phyloP scores from a whole-genome alignment of 768 basidiomycete genomes.

The Piloderma croceum region DNA sequence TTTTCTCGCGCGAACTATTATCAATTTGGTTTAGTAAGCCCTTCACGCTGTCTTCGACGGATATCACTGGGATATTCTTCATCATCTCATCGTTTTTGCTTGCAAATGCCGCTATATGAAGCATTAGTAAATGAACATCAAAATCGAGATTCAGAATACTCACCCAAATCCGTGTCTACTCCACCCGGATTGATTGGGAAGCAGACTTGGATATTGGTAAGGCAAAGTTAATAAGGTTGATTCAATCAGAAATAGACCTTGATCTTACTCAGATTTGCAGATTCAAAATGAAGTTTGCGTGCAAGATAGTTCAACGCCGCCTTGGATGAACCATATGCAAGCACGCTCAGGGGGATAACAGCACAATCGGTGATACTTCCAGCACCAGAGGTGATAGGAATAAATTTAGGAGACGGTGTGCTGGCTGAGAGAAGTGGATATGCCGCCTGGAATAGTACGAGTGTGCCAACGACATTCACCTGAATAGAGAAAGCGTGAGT shows the following conservation, averaged over 20 bases:
- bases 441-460: constrained; percentile 6
- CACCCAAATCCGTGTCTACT: constrained; percentile 2
- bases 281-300: neutral
- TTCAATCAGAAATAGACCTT: neutral
- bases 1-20: no score
- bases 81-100: no score
- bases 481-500: neutral
- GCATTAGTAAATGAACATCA: no score
- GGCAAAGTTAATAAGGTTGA: neutral
- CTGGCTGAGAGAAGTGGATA: constrained; percentile 1
- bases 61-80: no score
- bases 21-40: no score
- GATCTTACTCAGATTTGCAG: neutral
- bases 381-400: neutral
- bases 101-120: no score
- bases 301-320: constrained; percentile 4
- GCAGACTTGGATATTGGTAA: neutral
- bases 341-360: neutral
- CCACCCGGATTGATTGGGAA: neutral
- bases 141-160: no score
- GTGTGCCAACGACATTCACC: constrained; percentile 1
- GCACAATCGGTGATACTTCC: neutral
- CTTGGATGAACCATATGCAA: constrained; percentile 3
- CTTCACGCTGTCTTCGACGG: no score
- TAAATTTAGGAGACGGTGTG: neutral